These are phyloP conservation scores for Cerioporus squamosus DNA, from an alignment of 1,284 basidiomycete genomes.

Conservation along the genomic window DNA sequence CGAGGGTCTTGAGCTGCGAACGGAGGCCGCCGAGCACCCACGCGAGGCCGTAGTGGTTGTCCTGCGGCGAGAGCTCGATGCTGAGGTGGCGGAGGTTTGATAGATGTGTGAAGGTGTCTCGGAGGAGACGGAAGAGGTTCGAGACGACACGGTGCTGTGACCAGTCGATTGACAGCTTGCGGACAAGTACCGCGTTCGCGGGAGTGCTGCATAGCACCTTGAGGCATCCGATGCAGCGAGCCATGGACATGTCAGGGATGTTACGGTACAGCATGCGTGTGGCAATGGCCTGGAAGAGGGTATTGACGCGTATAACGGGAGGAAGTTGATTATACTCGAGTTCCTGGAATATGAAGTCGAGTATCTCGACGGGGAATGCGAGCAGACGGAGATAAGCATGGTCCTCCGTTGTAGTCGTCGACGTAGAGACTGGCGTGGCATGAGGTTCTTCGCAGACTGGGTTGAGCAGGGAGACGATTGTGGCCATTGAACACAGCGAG, in stretches of 20 bases:
- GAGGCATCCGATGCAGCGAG: constrained; percentile 42
- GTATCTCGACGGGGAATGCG: constrained; percentile 51
- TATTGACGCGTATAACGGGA: neutral
- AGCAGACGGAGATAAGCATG: constrained; percentile 20
- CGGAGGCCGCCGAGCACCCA: constrained; percentile 49
- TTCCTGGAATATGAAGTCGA: constrained; percentile 47
- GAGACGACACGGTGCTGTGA: constrained; percentile 34
- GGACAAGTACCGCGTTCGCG: constrained; percentile 44
- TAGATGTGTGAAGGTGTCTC: constrained; percentile 45
- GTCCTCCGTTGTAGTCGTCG: neutral
- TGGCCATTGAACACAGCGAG: too few species aligned
- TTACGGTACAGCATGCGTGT: constrained; percentile 51
- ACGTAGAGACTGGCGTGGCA: too few species aligned
- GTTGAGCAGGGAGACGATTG: too few species aligned
- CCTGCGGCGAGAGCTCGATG: constrained; percentile 50
- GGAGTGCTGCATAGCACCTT: constrained; percentile 42
- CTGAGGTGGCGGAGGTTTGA: constrained; percentile 44
- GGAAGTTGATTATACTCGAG: constrained; percentile 36
- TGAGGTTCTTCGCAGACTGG: too few species aligned
- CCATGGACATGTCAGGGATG: constrained; percentile 41
- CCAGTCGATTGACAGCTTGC: constrained; percentile 48
- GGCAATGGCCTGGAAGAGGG: constrained; percentile 29
- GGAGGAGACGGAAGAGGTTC: constrained; percentile 54
- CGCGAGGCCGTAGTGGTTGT: constrained; percentile 40
- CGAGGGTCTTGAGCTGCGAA: constrained; percentile 49